Base-by-base conservation (phyloP, 441 rosid species). In the Syzygium malaccense region DNA sequence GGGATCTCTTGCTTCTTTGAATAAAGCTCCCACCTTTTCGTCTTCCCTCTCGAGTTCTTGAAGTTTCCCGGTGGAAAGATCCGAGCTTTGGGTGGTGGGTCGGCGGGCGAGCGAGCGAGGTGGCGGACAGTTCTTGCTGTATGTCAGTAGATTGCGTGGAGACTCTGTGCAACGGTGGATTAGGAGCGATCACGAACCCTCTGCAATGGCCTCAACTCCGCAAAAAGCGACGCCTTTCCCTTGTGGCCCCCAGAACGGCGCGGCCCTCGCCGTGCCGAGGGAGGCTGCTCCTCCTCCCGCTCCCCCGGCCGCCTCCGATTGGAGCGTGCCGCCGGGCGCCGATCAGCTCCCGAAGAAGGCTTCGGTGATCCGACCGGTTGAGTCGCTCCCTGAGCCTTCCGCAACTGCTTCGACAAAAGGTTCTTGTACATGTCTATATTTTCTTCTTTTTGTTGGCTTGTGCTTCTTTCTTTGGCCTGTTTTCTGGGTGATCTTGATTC, bases 161-260 rank as follows among this genome's bases (percentile, higher is more conserved):
- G 94, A 91, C 92, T 90, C 91, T 91, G 91, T 91, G 92, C 86
- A 75, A 41, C 91, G 93, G 97, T 92, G 98, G 96, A 95, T 93
- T 95, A 92, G 98, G 98, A 78, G 97, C 93, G 91, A 96, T 95
- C 62, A 94, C 93, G 45, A 98, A 98, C 92, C 98, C 99, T 64
- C 89, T 94, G 86, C 99, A 98, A 98, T 98, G 99, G 98, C 98
- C 99, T 89, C 99, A 98, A 80, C 96, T 96, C 53, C 96, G 98
- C 87, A 96, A 96, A 95, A 92, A 92, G 89, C 98, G 98, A 92
- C 98, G 99, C 91, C 90, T 86, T 90, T 91, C 92, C 89, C 93
- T 49, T 86, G 75, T 49, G 55, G 85, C 89, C 23, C 54, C 54
- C 85, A 37, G 14, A 49, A 55, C 89, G 85, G 80, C 89, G 85